Percentiles rank a stretch among this genome's conserved stretches.
Evolutionary conservation across 768 basidiomycete species (phyloP).

Genomic region (Lentinula boryana): DNA sequence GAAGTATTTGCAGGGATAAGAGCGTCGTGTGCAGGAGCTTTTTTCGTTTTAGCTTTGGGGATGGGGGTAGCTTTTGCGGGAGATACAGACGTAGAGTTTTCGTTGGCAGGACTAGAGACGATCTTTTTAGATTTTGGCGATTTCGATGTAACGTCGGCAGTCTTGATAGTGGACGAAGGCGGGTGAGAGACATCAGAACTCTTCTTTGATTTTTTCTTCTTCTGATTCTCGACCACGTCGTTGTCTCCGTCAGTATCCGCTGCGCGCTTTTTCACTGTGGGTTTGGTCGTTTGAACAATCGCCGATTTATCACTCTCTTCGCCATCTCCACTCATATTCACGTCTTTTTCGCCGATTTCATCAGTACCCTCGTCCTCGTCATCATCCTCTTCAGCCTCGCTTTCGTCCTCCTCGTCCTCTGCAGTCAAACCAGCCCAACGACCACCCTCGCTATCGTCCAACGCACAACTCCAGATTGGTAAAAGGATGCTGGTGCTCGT

Average conservation of each 20-base stretch:
- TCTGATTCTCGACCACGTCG: conserved; percentile 24
- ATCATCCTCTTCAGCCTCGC: conserved; percentile 18
- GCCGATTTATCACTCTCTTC: conserved; percentile 9
- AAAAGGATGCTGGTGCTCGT: conserved; percentile 77
- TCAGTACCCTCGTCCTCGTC: conserved; percentile 17
- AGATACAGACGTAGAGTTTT: conserved; percentile 2
- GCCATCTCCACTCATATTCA: conserved; percentile 11
- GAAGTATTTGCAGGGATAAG: conserved; percentile 9
- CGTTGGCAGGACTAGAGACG: conserved; percentile 2
- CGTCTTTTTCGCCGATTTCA: background rate
- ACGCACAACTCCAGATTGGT: conserved; percentile 85
- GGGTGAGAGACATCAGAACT: conserved; percentile 9
- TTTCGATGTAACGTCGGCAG: conserved; percentile 1
- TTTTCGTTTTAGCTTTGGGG: background rate
- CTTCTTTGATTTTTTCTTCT: conserved; percentile 39
- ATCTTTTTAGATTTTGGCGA: conserved; percentile 15
- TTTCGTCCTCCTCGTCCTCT: conserved; percentile 18
- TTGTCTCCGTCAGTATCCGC: conserved; percentile 31
- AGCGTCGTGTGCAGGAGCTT: background rate
- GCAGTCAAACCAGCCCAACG: conserved; percentile 32
- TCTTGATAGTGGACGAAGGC: background rate
- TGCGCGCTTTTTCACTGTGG: conserved; percentile 29
- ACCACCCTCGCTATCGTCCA: conserved; percentile 54
- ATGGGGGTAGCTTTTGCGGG: conserved; percentile 1
- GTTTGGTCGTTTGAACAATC: conserved; percentile 12